Evolutionary conservation across 805 yeast genomes (phyloP), one percentile per base, ranked within the genome.

Genomic region (Candida germanica): DNA sequence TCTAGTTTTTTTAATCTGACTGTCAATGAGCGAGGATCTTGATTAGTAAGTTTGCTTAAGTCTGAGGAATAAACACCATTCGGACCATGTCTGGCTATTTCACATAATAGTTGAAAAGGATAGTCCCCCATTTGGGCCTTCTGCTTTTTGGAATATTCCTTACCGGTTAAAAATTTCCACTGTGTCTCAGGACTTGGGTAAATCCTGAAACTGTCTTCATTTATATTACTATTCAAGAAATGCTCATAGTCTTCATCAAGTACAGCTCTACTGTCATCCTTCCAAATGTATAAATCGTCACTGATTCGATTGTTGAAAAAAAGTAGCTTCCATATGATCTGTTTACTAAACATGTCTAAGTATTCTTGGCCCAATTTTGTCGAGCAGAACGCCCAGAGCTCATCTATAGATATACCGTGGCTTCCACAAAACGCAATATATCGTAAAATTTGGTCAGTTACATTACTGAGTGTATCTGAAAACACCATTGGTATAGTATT

Each of bases 1-100:
- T 69, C 75, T 13, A 83, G 58, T 28, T 69, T 68, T 47, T 74
- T 77, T 35, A 82, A 61, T 46, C 93, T 66, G 1, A 77, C 66
- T 0, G 88, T 79, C 26, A 82, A 63, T 39, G 88, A 80, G 44
- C 91, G 68, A 12, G 80, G 75, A 48, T 83, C 93, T 56, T 83
- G 93, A 6, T 75, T 75, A 0, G 88, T 75, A 13, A 59, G 64
- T 26, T 62, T 59, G 2, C 80, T 73, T 39, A 83, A 61, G 17
- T 75, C 77, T 20, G 77, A 60, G 0, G 89, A 75, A 32, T 74
- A 67, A 11, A 83, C 74, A 7, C 93, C 93, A 1, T 55, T 48
- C 0, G 65, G 58, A 16, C 78, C 78, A 20, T 73, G 53, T 40
- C 68, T 72, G 0, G 88, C 84, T 35, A 83, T 79, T 32, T 74